A percentile compares a stretch with the other conserved stretches of the same genome.
These are phyloP conservation scores for Leccinum boreale DNA, from an alignment of 768 basidiomycete genomes.

Conservation along the genomic window DNA sequence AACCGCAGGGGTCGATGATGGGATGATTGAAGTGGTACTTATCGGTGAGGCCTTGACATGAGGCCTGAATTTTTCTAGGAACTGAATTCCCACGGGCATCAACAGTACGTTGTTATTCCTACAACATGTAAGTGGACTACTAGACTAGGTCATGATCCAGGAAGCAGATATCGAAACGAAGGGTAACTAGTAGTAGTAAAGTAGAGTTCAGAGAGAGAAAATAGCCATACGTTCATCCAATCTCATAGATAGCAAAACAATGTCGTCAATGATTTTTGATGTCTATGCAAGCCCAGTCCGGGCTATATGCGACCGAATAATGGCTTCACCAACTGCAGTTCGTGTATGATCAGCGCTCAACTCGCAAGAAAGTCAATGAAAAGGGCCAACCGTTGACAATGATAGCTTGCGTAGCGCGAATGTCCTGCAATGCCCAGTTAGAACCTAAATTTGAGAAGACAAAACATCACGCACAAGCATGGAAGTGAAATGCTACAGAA, in stretches of 20 bases:
- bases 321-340: constrained; percentile 57
- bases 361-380: not conserved
- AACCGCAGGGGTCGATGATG: not conserved
- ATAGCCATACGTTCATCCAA: constrained; percentile 12
- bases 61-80: constrained; percentile 9
- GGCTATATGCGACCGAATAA: constrained; percentile 62
- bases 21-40: not conserved
- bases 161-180: constrained; percentile 23
- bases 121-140: constrained; percentile 20
- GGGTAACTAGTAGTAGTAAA: constrained; percentile 27
- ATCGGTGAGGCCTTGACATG: not conserved
- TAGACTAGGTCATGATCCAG: constrained; percentile 21
- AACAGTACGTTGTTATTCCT: constrained; percentile 13
- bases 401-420: constrained; percentile 62
- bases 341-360: constrained; percentile 2
- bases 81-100: constrained; percentile 8
- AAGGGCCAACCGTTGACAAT: constrained; percentile 53
- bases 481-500: constrained; percentile 59
- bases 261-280: not conserved
- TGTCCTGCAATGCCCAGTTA: constrained; percentile 42
- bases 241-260: constrained; percentile 4
- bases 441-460: not conserved
- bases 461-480: constrained; percentile 50
- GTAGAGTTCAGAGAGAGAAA: constrained; percentile 9
- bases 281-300: constrained; percentile 43